Evolutionary conservation across 1,284 basidiomycete genomes (phyloP).

Genomic region (Moesziomyces sp.): DNA sequence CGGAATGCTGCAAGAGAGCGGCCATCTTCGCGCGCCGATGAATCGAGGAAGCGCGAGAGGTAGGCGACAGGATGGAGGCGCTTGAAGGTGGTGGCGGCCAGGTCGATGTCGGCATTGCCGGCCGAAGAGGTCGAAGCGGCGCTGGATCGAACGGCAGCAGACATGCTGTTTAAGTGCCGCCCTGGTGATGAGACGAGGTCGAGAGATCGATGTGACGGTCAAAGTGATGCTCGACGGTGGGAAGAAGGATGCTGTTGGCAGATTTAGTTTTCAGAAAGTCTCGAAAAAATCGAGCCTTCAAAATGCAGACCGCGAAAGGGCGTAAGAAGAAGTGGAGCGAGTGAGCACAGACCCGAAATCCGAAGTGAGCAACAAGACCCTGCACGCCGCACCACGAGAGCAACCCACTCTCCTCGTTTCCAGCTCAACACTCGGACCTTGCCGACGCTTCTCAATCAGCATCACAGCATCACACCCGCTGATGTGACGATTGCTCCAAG

Average conservation of each 20-base stretch:
- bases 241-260: too few relatives aligned
- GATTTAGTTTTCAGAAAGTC: neutral
- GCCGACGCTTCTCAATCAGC: neutral
- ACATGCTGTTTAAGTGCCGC: constrained; percentile 12
- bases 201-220: neutral
- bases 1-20: constrained; percentile 33
- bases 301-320: constrained; percentile 11
- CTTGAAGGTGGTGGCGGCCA: constrained; percentile 51
- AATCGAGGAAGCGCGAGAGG: constrained; percentile 50
- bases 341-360: constrained; percentile 25
- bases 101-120: constrained; percentile 14
- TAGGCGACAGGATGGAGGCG: constrained; percentile 51
- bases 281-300: constrained; percentile 9
- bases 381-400: neutral
- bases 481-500: neutral
- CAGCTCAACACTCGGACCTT: constrained; percentile 1
- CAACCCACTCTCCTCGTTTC: neutral
- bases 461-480: constrained; percentile 1
- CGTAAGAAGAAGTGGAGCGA: constrained; percentile 24
- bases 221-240: neutral
- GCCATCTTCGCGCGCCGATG: constrained; percentile 50
- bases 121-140: constrained; percentile 3
- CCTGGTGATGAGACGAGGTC: neutral
- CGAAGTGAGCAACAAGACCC: neutral
- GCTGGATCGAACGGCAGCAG: constrained; percentile 5